Evolutionary conservation across 441 rosid genomes (phyloP).

Genomic region (Adansonia madagascariensis): DNA sequence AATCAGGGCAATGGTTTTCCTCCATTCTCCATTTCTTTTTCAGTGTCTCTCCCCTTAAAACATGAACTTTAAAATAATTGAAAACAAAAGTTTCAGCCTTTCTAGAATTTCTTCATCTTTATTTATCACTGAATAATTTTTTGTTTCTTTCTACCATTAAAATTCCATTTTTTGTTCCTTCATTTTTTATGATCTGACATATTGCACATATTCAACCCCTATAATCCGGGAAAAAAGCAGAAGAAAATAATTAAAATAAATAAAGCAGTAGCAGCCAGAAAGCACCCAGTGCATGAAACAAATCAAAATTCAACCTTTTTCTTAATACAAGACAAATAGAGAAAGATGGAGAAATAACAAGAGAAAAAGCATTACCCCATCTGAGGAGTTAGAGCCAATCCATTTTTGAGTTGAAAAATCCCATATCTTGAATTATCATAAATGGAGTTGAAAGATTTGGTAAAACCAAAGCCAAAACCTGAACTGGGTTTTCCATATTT

Average conservation of each 20-base stretch:
- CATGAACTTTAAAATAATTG: neutral
- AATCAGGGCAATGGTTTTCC: neutral
- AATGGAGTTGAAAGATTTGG: constrained; percentile 49
- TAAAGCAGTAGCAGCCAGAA: constrained; percentile 2
- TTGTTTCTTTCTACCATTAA: neutral
- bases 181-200: neutral
- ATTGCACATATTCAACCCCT: constrained; percentile 1
- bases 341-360: constrained; percentile 15
- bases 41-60: neutral
- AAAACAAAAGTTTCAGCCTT: neutral
- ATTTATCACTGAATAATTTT: neutral
- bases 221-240: neutral
- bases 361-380: constrained; percentile 69
- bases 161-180: neutral
- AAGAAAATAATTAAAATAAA: neutral
- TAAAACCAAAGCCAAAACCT: constrained; percentile 40
- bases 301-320: constrained; percentile 17
- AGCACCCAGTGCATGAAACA: constrained; percentile 1
- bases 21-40: neutral
- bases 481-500: constrained; percentile 30
- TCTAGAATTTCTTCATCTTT: neutral
- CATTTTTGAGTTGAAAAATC: constrained; percentile 78
- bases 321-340: neutral
- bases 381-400: constrained; percentile 91
- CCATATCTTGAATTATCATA: constrained; percentile 84